Base-by-base conservation (phyloP, 2,329 filamentous ascomycete species). In the Venturia pyrina region DNA sequence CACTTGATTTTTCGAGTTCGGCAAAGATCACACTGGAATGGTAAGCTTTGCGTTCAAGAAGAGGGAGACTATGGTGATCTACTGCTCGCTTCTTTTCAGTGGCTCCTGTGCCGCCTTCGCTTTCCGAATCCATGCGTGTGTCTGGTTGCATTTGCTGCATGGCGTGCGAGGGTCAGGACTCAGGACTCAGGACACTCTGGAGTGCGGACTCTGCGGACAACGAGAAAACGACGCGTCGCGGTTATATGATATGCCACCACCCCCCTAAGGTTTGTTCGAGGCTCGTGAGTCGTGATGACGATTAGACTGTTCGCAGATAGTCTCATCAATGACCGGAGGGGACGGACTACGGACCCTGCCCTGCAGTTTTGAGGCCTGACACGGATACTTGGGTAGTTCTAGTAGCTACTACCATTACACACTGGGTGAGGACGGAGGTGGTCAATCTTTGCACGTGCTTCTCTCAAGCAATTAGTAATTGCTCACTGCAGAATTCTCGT, bases 1-100 rank as follows among this genome's bases (percentile, higher is more conserved):
- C 44, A 66, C 24, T 65, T 65, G 34, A 59, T 41, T 41, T 67
- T 67, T 48, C 66, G 46, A 41, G 63, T 48, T 4, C 66, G 46
- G 44, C 66, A 67, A 7, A 53, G 65, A 46, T 67, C 66, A 50
- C 66, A 67, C 66, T 67, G 50, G 11, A 19, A 17, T 28, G 19
- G 44, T 62, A n/a, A 62, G 53, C 32, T 37, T 17, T 24, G 32
- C 3, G 50, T 5, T 34, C 24, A 11, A 40, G n/a, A 11, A 24
- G 21, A 3, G 11, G 28, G 24, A 4, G 53, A 6, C 15, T n/a
- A 37, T 8, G 2, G 17, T 59, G 24, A 59, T 32, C 5, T 19
- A 59, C 53, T n/a, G 53, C 53, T n/a, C 53, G 28, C 11, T 59
- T 59, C 53, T 37, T 59, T n/a, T 59, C 53, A 3, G 53, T 11